phyloP scores from a whole-genome alignment of 371 early-diverging fungal genomes.

The Zopfochytrium polystomum region DNA sequence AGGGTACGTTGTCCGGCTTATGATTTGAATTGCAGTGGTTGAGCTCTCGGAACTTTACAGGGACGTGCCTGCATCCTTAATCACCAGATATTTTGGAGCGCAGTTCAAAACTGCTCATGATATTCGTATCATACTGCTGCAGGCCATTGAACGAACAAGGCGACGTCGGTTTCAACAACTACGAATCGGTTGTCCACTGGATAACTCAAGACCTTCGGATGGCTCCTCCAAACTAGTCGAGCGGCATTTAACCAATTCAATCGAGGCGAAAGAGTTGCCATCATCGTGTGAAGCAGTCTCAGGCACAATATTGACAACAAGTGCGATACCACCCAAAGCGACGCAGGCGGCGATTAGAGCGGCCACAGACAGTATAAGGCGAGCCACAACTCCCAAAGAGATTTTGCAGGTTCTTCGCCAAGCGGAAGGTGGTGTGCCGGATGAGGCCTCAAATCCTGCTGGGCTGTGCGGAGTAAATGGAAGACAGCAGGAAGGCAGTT shows the following conservation, averaged over 20 bases:
- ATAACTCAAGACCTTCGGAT: background rate
- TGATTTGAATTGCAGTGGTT: background rate
- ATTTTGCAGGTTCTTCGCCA: conserved; percentile 26
- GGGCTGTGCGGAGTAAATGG: too few species aligned
- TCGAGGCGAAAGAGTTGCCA: conserved; percentile 1
- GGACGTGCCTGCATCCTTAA: conserved; percentile 27
- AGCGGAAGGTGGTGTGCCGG: conserved; percentile 23
- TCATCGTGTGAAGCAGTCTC: conserved; percentile 8
- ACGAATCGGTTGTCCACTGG: background rate
- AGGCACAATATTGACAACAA: conserved; percentile 11
- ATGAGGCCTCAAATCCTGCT: conserved; percentile 7
- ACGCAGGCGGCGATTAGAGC: background rate
- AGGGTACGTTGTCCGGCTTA: conserved; percentile 24
- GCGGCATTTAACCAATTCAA: conserved; percentile 5
- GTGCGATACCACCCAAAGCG: conserved; percentile 15
- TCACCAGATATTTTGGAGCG: conserved; percentile 36
- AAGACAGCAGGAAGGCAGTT: too few species aligned
- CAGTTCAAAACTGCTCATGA: conserved; percentile 29
- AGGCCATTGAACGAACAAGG: conserved; percentile 34
- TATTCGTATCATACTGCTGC: conserved; percentile 40
- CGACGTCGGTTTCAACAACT: conserved; percentile 13
- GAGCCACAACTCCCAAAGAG: conserved; percentile 32
- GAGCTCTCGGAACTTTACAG: conserved; percentile 20
- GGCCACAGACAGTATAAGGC: background rate
- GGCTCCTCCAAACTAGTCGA: background rate